These are phyloP conservation scores for Microsporum audouinii DNA, from an alignment of 2,329 filamentous ascomycete species.

Conservation along the genomic window DNA sequence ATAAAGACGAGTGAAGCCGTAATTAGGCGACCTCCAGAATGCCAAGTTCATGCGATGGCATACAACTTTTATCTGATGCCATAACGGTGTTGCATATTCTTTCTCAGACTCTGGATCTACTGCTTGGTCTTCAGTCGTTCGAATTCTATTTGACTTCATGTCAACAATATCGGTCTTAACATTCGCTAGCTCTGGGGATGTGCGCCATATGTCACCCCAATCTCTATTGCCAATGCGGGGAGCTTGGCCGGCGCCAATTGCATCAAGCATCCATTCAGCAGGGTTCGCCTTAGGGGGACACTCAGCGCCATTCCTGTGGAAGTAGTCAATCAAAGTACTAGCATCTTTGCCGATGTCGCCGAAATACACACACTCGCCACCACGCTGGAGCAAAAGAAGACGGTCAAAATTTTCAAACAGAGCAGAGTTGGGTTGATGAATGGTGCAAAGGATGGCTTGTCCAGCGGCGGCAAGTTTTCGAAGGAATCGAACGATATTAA, in stretches of 20 bases:
- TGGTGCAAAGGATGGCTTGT: slow-evolving; percentile 91
- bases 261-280: slow-evolving; percentile 61
- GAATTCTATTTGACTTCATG: slow-evolving; percentile 49
- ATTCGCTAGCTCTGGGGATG: slow-evolving; percentile 41
- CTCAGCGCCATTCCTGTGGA: slow-evolving; percentile 51
- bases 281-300: slow-evolving; percentile 57
- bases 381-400: slow-evolving; percentile 52
- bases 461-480: slow-evolving; percentile 82
- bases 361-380: slow-evolving; percentile 59
- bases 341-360: slow-evolving; percentile 54
- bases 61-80: slow-evolving; percentile 68
- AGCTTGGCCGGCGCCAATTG: slow-evolving; percentile 53
- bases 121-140: slow-evolving; percentile 31
- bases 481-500: slow-evolving; percentile 78
- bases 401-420: slow-evolving; percentile 76
- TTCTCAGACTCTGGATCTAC: slow-evolving; percentile 44
- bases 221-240: slow-evolving; percentile 59
- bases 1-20: slow-evolving; percentile 78
- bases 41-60: slow-evolving; percentile 60
- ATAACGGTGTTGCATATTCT: slow-evolving; percentile 72
- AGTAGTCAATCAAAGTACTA: slow-evolving; percentile 48
- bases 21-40: slow-evolving; percentile 80
- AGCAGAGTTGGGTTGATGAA: slow-evolving; percentile 93
- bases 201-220: slow-evolving; percentile 44
- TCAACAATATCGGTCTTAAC: slow-evolving; percentile 52